Evolutionary conservation across 371 early-diverging fungal genomes (phyloP).

Genomic region (Haplosporangium sp.): DNA sequence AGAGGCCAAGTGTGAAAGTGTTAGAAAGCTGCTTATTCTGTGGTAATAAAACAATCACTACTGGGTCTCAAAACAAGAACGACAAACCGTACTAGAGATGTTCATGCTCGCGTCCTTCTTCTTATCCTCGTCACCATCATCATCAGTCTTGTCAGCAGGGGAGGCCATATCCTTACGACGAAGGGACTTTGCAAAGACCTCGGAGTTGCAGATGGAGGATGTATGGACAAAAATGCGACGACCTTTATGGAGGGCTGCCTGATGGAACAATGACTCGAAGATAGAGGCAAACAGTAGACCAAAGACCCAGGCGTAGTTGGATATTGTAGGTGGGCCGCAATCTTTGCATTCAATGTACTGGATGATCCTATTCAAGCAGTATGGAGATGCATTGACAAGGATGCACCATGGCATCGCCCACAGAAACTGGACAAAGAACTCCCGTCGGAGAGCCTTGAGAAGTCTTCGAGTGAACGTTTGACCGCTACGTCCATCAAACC

Average conservation of each 20-base stretch:
- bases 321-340: conserved; percentile 34
- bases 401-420: conserved; percentile 63
- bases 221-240: conserved; percentile 62
- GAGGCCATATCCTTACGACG: conserved; percentile 62
- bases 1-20: not conserved
- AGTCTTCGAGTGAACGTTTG: conserved; percentile 42
- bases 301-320: conserved; percentile 69
- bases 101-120: conserved; percentile 55
- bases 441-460: conserved; percentile 45
- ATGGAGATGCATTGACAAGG: conserved; percentile 64
- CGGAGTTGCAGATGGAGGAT: conserved; percentile 68
- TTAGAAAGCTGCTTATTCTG: not conserved
- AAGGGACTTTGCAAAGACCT: conserved; percentile 68
- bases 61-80: not conserved
- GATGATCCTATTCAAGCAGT: conserved; percentile 66
- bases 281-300: conserved; percentile 64
- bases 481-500: conserved; percentile 2
- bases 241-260: conserved; percentile 69
- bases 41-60: not conserved
- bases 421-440: conserved; percentile 56
- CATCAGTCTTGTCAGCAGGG: conserved; percentile 24
- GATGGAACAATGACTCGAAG: conserved; percentile 59
- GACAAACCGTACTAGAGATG: conserved; percentile 36
- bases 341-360: conserved; percentile 62
- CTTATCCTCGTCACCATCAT: conserved; percentile 16